A percentile compares a stretch with the other conserved stretches of the same genome.
These are phyloP conservation scores for Penicillium griseofulvum DNA, from an alignment of 2,329 filamentous ascomycete genomes.

Conservation along the genomic window DNA sequence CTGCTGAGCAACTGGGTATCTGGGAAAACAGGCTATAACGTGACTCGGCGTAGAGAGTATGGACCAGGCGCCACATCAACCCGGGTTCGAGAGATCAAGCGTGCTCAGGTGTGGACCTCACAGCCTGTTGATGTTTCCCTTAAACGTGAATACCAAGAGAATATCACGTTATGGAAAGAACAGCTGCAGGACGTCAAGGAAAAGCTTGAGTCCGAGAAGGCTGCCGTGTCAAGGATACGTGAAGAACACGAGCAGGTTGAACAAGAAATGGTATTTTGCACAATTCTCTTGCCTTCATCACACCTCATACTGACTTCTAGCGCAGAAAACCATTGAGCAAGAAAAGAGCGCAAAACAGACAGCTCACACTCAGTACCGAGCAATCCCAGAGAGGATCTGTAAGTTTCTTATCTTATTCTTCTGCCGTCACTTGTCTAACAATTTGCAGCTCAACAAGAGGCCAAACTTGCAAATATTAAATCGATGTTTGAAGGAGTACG, in stretches of 20 bases:
- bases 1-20: conserved; percentile 69
- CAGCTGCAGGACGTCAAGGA: conserved; percentile 38
- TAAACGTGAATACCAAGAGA: conserved; percentile 60
- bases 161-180: conserved; percentile 44
- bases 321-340: conserved; percentile 37
- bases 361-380: conserved; percentile 62
- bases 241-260: conserved; percentile 25
- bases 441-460: conserved; percentile 43
- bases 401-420: conserved; percentile 36
- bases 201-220: conserved; percentile 31
- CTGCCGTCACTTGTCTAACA: conserved; percentile 23
- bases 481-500: conserved; percentile 44
- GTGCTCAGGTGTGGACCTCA: conserved; percentile 71
- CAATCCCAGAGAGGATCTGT: conserved; percentile 70
- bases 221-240: conserved; percentile 20
- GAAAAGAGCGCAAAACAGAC: conserved; percentile 69
- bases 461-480: conserved; percentile 45
- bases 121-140: conserved; percentile 64
- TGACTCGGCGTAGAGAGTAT: conserved; percentile 75
- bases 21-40: conserved; percentile 60
- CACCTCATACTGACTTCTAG: conserved; percentile 10
- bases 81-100: conserved; percentile 58
- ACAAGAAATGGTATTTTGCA: conserved; percentile 45
- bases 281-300: not conserved
- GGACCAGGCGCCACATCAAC: conserved; percentile 71